Conservation (phyloP, 306 rosid genomes). For the Psophocarpus tetragonolobus region DNA sequence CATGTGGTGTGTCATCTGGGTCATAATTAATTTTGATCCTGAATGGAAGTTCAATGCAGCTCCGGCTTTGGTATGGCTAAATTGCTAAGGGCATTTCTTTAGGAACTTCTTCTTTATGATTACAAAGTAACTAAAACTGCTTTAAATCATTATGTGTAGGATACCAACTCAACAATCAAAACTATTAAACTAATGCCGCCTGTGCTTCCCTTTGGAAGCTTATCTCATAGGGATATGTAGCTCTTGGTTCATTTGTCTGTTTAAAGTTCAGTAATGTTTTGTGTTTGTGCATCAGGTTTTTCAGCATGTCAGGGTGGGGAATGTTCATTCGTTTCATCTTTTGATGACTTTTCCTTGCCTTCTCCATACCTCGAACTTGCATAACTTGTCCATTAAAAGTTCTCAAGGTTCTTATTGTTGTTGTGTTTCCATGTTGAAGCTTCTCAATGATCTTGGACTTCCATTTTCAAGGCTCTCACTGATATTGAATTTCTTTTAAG, state of each 20-base stretch:
- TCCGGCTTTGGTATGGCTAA: background rate
- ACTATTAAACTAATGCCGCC: background rate
- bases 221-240: background rate
- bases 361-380: background rate
- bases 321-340: background rate
- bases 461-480: background rate
- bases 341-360: background rate
- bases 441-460: background rate
- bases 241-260: background rate
- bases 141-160: background rate
- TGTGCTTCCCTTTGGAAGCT: background rate
- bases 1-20: background rate
- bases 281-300: background rate
- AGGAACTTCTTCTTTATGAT: background rate
- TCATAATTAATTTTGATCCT: conserved; percentile 7
- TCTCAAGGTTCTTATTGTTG: background rate
- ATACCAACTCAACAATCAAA: conserved; percentile 1
- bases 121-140: background rate
- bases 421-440: background rate
- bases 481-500: background rate
- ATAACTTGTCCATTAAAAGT: background rate
- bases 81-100: background rate
- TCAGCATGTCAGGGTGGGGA: background rate
- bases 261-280: background rate
- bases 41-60: background rate